Conservation (phyloP, 352 stramenopile genomes). For the Pythium myriotylum region DNA sequence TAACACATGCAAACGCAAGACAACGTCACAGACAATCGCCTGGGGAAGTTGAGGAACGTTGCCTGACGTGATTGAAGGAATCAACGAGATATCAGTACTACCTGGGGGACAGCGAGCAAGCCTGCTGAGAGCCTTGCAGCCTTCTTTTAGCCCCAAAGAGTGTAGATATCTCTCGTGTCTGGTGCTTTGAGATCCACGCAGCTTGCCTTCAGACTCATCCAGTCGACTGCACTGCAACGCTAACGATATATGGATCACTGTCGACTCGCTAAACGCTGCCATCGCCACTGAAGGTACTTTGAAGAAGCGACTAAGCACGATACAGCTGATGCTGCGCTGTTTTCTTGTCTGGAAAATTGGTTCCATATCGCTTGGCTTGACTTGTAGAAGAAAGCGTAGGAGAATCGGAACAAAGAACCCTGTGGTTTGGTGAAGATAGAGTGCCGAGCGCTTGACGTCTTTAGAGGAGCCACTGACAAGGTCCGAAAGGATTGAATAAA, state of each 20-base stretch:
- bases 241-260: constrained; percentile 70
- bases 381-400: constrained; percentile 52
- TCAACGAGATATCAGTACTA: constrained; percentile 39
- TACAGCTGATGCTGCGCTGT: constrained; percentile 76
- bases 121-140: constrained; percentile 59
- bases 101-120: constrained; percentile 47
- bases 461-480: constrained; percentile 35
- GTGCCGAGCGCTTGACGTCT: constrained; percentile 32
- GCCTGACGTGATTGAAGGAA: constrained; percentile 47
- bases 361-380: constrained; percentile 59
- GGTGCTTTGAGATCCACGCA: constrained; percentile 23
- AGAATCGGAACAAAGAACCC: constrained; percentile 46
- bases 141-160: constrained; percentile 50
- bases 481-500: constrained; percentile 53
- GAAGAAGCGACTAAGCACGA: constrained; percentile 59
- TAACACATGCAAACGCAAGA: constrained; percentile 63
- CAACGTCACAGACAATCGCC: constrained; percentile 62
- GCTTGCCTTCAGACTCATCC: constrained; percentile 57
- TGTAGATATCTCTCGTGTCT: constrained; percentile 48
- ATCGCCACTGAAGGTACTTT: constrained; percentile 38
- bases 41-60: constrained; percentile 57
- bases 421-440: constrained; percentile 42
- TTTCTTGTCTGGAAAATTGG: constrained; percentile 43
- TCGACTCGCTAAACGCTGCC: constrained; percentile 56
- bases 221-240: constrained; percentile 72